Evolutionary conservation across 108 stramenopile species (phyloP).

Genomic region (Pseudonitzschia pungens): DNA sequence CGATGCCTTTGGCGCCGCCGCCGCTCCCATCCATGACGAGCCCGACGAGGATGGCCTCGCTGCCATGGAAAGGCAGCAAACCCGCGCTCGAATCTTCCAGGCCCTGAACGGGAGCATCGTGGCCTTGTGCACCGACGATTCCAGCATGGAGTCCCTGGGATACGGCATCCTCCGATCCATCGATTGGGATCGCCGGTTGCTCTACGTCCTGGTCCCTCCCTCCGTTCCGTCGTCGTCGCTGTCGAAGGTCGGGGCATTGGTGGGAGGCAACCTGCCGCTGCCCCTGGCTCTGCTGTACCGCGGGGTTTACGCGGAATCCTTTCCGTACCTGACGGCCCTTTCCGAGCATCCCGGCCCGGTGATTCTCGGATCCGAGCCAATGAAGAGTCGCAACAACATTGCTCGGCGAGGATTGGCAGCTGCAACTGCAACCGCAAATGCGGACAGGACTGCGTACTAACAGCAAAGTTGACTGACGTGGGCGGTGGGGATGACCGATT

Average conservation of each 20-base stretch:
- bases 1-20: background rate
- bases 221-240: background rate
- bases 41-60: slow-evolving; percentile 1
- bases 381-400: slow-evolving; percentile 77
- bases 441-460: background rate
- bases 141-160: slow-evolving; percentile 52
- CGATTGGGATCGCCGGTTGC: slow-evolving; percentile 49
- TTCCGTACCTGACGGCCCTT: slow-evolving; percentile 49
- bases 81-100: slow-evolving; percentile 40
- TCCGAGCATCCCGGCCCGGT: slow-evolving; percentile 23
- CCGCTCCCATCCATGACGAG: slow-evolving; percentile 24
- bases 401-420: slow-evolving; percentile 37
- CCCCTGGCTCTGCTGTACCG: slow-evolving; percentile 65
- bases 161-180: slow-evolving; percentile 80
- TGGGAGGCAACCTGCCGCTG: slow-evolving; percentile 56
- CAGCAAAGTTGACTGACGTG: no score
- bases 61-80: slow-evolving; percentile 1
- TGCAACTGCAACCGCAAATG: no score
- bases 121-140: slow-evolving; percentile 57
- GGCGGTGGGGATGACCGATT: no score
- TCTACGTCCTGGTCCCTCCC: slow-evolving; percentile 73
- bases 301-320: slow-evolving; percentile 71
- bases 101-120: slow-evolving; percentile 71
- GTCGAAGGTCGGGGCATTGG: slow-evolving; percentile 29
- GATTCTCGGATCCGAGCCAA: slow-evolving; percentile 60